Evolutionary conservation across 805 yeast genomes (phyloP).

Genomic region (Kuraishia piskuri): DNA sequence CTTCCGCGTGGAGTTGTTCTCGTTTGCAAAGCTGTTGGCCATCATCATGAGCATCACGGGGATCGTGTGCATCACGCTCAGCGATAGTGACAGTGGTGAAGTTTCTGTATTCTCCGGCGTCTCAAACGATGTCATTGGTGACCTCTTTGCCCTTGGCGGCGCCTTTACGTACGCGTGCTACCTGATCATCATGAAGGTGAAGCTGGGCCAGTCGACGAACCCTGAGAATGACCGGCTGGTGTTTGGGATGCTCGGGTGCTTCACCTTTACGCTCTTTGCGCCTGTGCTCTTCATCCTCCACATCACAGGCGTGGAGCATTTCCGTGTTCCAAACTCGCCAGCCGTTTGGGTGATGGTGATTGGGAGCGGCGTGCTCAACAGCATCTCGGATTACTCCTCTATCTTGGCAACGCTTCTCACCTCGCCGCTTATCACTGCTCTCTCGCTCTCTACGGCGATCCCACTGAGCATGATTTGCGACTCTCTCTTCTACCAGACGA

Average conservation of each 20-base stretch:
- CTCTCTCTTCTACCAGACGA: constrained; percentile 25
- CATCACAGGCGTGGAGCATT: constrained; percentile 28
- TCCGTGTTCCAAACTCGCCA: constrained; percentile 32
- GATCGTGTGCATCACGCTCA: constrained; percentile 33
- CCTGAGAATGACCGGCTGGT: constrained; percentile 37
- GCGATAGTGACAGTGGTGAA: constrained; percentile 11
- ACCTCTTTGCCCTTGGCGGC: constrained; percentile 33
- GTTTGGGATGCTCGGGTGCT: constrained; percentile 38
- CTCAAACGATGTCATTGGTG: constrained; percentile 33
- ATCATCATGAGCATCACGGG: constrained; percentile 37
- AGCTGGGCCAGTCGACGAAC: constrained; percentile 33
- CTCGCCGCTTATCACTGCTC: constrained; percentile 42
- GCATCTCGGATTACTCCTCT: constrained; percentile 40
- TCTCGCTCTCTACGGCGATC: constrained; percentile 42
- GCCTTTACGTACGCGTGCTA: constrained; percentile 40
- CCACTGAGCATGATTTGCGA: constrained; percentile 46
- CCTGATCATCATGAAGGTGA: constrained; percentile 32
- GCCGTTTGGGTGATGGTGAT: constrained; percentile 24
- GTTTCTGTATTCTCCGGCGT: not conserved
- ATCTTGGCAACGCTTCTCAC: constrained; percentile 44
- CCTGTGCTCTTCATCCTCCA: constrained; percentile 31
- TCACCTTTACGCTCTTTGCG: constrained; percentile 28
- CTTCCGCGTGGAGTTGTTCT: constrained; percentile 31
- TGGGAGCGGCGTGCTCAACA: constrained; percentile 34
- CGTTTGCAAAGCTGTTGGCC: constrained; percentile 32